These are phyloP conservation scores for Hypsizygus ulmarius DNA, from an alignment of 1,284 basidiomycete genomes.

Conservation along the genomic window DNA sequence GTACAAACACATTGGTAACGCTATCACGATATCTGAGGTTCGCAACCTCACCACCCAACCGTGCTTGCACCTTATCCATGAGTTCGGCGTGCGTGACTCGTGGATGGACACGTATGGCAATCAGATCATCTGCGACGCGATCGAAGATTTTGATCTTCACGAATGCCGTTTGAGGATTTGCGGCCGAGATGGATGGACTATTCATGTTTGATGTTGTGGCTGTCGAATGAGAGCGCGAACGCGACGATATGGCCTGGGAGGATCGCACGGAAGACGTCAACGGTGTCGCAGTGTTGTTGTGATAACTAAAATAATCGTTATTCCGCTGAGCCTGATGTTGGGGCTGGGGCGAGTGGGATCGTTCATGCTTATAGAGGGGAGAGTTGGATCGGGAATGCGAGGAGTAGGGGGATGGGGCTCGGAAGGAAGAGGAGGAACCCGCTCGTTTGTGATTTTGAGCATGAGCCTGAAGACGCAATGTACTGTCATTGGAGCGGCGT, in stretches of 20 bases:
- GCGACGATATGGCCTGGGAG: conserved; percentile 44
- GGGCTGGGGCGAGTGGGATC: conserved; percentile 33
- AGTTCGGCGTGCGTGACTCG: conserved; percentile 82
- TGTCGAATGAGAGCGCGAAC: conserved; percentile 55
- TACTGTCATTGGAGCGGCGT: conserved; percentile 31
- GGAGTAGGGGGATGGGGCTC: conserved; percentile 31
- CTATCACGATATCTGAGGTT: conserved; percentile 76
- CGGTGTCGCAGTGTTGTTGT: conserved; percentile 30
- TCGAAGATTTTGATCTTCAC: conserved; percentile 99
- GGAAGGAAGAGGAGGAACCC: conserved; percentile 48
- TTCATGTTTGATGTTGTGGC: conserved; percentile 51
- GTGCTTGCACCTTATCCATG: conserved; percentile 86
- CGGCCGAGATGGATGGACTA: conserved; percentile 70
- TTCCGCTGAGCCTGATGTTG: conserved; percentile 11
- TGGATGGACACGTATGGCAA: conserved; percentile 98
- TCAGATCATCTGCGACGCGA: conserved; percentile 86
- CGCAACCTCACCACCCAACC: conserved; percentile 76
- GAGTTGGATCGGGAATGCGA: conserved; percentile 44
- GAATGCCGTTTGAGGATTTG: conserved; percentile 79
- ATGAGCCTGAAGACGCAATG: conserved; percentile 38
- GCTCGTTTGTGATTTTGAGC: conserved; percentile 50
- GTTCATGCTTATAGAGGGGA: conserved; percentile 30
- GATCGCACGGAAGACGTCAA: conserved; percentile 47
- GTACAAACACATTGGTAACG: conserved; percentile 60
- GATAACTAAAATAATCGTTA: conserved; percentile 26